Evolutionary conservation across 805 yeast genomes (phyloP).

Genomic region (Pichia heedii): DNA sequence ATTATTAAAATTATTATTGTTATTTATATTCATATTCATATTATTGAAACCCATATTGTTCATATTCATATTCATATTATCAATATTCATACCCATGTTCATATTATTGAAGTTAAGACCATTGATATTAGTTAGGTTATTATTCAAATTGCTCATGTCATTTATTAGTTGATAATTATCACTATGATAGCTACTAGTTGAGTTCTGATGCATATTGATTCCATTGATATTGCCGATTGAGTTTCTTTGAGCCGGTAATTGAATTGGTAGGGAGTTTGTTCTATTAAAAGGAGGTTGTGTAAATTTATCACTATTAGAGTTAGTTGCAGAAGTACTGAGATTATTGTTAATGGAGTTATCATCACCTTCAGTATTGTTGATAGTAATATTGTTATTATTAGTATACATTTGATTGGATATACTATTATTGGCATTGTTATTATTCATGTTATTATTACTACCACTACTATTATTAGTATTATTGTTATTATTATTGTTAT

Average conservation of each 20-base stretch:
- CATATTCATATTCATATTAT: too few species aligned
- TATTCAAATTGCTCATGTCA: too few species aligned
- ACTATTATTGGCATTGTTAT: background rate
- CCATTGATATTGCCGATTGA: background rate
- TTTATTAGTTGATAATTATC: too few species aligned
- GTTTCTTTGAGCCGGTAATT: background rate
- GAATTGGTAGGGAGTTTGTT: background rate
- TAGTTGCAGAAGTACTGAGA: too few species aligned
- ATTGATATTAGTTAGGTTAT: background rate
- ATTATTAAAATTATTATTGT: too few species aligned
- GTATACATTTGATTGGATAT: background rate
- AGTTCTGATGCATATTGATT: background rate
- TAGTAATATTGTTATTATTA: conserved; percentile 2
- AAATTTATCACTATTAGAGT: background rate
- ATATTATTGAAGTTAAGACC: too few species aligned
- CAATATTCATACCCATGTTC: too few species aligned
- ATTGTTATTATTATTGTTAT: background rate
- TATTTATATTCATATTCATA: too few species aligned
- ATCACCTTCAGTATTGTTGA: background rate
- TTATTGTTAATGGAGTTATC: too few species aligned
- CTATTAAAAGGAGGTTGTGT: background rate
- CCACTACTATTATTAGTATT: background rate
- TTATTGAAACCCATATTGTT: too few species aligned
- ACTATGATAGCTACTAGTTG: background rate
- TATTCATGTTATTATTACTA: background rate